Evolutionary conservation across 805 yeast genomes (phyloP).

Genomic region (Myxozyma nipponensis): DNA sequence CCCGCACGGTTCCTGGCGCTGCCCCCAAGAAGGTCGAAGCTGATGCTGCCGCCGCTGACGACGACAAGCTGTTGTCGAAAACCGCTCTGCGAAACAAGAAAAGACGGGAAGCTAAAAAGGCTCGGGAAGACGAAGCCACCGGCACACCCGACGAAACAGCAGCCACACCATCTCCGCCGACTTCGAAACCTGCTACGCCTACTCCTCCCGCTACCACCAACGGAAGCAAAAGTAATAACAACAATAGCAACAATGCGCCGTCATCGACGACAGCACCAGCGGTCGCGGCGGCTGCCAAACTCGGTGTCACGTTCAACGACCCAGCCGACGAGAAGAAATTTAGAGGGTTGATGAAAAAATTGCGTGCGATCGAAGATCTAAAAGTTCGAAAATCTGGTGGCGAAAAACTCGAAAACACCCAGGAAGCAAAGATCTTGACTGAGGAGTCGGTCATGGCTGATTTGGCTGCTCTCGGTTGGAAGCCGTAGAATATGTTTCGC

Average conservation of each 20-base stretch:
- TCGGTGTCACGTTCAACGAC: slow-evolving; percentile 14
- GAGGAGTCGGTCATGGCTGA: slow-evolving; percentile 79
- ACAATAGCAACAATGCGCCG: slow-evolving; percentile 41
- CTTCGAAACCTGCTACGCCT: slow-evolving; percentile 24
- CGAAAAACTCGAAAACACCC: slow-evolving; percentile 88
- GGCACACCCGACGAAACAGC: slow-evolving; percentile 14
- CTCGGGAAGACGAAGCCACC: slow-evolving; percentile 22
- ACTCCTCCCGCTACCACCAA: slow-evolving; percentile 30
- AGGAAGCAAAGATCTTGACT: slow-evolving; percentile 79
- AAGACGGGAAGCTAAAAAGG: slow-evolving; percentile 56
- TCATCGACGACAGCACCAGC: slow-evolving; percentile 22
- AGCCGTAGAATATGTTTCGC: slow-evolving; percentile 35
- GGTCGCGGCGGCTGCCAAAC: slow-evolving; percentile 1
- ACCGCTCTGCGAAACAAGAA: slow-evolving; percentile 70
- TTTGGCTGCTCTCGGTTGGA: slow-evolving; percentile 72
- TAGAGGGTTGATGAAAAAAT: slow-evolving; percentile 82
- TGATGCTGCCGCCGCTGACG: slow-evolving; percentile 54
- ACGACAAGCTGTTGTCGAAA: slow-evolving; percentile 50
- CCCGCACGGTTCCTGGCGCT: slow-evolving; percentile 35
- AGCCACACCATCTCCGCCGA: slow-evolving; percentile 14
- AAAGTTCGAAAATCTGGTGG: slow-evolving; percentile 80
- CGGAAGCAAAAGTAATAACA: slow-evolving; percentile 56
- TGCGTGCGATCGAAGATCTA: slow-evolving; percentile 90
- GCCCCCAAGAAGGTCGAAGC: slow-evolving; percentile 37
- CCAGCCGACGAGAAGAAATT: slow-evolving; percentile 84